phyloP scores from a whole-genome alignment of 129 eudicot species.

The Gnaphalium uliginosum region DNA sequence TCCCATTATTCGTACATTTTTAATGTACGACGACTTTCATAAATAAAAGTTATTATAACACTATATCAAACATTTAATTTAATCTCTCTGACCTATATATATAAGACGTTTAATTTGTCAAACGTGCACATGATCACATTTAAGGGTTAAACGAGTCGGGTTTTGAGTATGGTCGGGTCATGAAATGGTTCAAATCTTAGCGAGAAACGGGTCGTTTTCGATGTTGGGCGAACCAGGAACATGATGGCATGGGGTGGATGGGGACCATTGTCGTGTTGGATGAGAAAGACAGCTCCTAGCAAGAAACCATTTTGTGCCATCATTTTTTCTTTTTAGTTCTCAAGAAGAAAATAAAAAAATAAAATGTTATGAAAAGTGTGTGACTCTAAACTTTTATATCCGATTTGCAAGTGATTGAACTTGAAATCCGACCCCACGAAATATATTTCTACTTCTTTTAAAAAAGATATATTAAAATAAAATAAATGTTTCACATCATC shows the following conservation, averaged over 20 bases:
- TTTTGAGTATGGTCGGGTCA: background rate
- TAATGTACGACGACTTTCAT: constrained; percentile 29
- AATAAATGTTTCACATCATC: background rate
- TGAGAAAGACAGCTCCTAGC: constrained; percentile 24
- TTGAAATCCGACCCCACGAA: constrained; percentile 2
- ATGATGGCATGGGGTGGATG: constrained; percentile 30
- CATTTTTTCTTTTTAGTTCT: background rate
- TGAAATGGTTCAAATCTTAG: constrained; percentile 17
- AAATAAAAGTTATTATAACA: background rate
- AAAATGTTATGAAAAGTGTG: background rate
- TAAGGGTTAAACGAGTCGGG: background rate
- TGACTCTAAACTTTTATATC: background rate
- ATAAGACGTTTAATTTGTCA: constrained; percentile 24
- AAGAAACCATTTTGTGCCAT: background rate
- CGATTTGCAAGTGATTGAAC: background rate
- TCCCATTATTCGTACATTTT: constrained; percentile 27
- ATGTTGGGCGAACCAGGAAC: constrained; percentile 34
- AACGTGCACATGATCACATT: constrained; percentile 15
- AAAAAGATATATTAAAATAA: no score
- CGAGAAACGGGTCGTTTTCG: constrained; percentile 25
- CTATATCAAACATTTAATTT: no score
- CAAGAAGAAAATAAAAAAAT: background rate
- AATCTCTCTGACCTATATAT: no score
- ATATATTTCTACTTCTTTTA: background rate
- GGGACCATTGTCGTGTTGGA: constrained; percentile 35